Evolutionary conservation across 129 eudicot genomes (phyloP), one percentile per base, ranked within the genome.

Genomic region (Arctium minus): DNA sequence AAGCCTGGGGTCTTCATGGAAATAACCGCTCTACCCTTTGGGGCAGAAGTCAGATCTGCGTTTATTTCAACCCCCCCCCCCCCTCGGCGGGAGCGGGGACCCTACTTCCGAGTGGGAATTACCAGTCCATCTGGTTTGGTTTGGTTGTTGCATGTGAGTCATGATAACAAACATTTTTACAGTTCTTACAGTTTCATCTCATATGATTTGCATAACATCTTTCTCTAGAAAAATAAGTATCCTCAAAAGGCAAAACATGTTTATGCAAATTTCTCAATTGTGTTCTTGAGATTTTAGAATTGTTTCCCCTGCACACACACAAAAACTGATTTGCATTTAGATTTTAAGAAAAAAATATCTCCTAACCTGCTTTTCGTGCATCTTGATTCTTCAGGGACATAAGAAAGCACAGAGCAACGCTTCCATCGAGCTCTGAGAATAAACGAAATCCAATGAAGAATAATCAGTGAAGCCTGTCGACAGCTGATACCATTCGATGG

Each of bases 101-200:
- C 50, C 12, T 44, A 35, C 50, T 44, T 44, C 50, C 50, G 50
- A 8, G 50, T 44, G 50, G 50, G 50, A 44, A 7, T 44, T 44
- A 44, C 50, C 10, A 12, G 50, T 44, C 50, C 50, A 44, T 44
- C 8, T 44, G 50, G 50, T 44, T 44, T 44, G 50, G 50, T 44
- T 44, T 22, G 27, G 27, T 33, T 77, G 85, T 40, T 89, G 90
- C 92, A 74, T 65, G 70, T 22, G 32, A 65, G 70, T 65, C 30
- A 65, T n/a, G 9, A 65, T 65, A 18, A 65, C 70, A 65, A 44
- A 11, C 13, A 10, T 11, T 1, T 5, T 56, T 15, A 56, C 67
- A 56, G 12, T 70, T 70, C 33, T 70, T 70, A 70, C 18, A 70
- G 4, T n/a, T 70, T 53, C n/a, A 53, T n/a, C 17, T 53, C 50